Evolutionary conservation across 257 asterid genomes (phyloP).

Genomic region (Schizonepeta tenuifolia): DNA sequence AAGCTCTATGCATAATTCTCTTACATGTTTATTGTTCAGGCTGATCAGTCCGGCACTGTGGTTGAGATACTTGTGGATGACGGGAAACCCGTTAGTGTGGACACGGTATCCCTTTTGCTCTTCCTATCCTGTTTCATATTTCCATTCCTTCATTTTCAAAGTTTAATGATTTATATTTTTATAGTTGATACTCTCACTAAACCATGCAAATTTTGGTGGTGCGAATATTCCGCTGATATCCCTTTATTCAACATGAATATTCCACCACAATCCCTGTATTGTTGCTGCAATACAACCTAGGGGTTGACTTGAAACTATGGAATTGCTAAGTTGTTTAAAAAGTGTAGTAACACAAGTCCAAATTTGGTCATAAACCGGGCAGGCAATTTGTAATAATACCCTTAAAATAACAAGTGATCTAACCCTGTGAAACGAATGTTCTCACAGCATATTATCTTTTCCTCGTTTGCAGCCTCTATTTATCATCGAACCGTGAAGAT

Average conservation of each 20-base stretch:
- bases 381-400: neutral
- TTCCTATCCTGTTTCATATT: neutral
- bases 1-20: neutral
- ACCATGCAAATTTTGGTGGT: neutral
- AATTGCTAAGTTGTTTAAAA: neutral
- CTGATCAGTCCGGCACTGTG: slow-evolving; percentile 62
- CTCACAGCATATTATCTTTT: neutral
- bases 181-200: neutral
- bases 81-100: slow-evolving; percentile 66
- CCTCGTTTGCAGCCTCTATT: slow-evolving; percentile 55
- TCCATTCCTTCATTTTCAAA: slow-evolving; percentile 12
- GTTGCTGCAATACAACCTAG: too few relatives aligned
- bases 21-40: slow-evolving; percentile 30
- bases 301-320: neutral
- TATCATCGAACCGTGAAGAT: slow-evolving; percentile 56
- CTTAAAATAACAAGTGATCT: neutral
- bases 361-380: neutral
- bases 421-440: neutral
- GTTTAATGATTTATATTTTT: neutral
- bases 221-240: neutral
- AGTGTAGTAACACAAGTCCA: neutral
- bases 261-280: neutral
- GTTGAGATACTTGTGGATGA: slow-evolving; percentile 59
- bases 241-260: neutral
- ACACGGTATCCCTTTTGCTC: slow-evolving; percentile 39